Evolutionary conservation across 768 basidiomycete species (phyloP).

Genomic region (Piloderma croceum): DNA sequence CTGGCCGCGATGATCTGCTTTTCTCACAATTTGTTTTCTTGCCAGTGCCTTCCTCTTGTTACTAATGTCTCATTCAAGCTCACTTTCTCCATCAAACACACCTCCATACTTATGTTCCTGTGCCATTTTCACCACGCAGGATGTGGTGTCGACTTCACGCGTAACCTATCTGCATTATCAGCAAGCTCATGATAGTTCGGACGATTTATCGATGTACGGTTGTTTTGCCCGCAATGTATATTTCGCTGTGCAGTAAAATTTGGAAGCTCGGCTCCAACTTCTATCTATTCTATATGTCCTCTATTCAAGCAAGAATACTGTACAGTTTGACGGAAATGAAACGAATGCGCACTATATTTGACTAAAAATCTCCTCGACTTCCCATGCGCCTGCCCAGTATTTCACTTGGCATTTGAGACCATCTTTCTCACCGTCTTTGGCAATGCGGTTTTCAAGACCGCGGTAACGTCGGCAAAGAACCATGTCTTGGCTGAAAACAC

Average conservation of each 20-base stretch:
- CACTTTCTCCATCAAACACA: background rate
- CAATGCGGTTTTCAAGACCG: constrained; percentile 75
- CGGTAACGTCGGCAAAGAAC: constrained; percentile 75
- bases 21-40: constrained; percentile 7
- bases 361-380: constrained; percentile 80
- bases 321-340: too few species aligned
- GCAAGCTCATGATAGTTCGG: background rate
- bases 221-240: background rate
- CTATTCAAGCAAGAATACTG: constrained; percentile 20
- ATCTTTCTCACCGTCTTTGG: constrained; percentile 53
- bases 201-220: background rate
- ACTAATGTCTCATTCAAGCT: background rate
- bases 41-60: constrained; percentile 1
- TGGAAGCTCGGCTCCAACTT: constrained; percentile 19
- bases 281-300: constrained; percentile 9
- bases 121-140: background rate
- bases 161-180: background rate
- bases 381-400: constrained; percentile 95
- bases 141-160: background rate
- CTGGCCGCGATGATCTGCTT: constrained; percentile 60
- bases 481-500: constrained; percentile 63
- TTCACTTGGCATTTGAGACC: constrained; percentile 70
- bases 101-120: background rate
- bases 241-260: too few species aligned
- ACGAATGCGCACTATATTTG: constrained; percentile 21